phyloP scores from a whole-genome alignment of 495 filamentous ascomycete species.

The Neurospora tetrasperma region DNA sequence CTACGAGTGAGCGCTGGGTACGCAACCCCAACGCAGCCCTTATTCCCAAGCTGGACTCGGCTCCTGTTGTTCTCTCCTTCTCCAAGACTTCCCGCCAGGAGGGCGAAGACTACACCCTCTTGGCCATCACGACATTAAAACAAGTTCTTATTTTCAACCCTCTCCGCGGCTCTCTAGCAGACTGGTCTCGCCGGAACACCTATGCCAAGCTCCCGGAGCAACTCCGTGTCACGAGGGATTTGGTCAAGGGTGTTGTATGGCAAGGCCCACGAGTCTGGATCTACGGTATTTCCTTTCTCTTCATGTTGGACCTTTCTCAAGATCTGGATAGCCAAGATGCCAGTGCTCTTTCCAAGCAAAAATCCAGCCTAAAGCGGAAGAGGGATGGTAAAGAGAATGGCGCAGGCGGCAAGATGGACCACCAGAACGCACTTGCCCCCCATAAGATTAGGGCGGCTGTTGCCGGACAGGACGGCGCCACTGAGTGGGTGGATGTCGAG shows the following conservation, averaged over 20 bases:
- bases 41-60: slow-evolving; percentile 65
- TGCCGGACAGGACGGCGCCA: slow-evolving; percentile 35
- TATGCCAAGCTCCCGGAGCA: slow-evolving; percentile 59
- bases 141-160: slow-evolving; percentile 70
- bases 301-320: slow-evolving; percentile 78
- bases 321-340: slow-evolving; percentile 45
- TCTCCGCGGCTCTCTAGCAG: slow-evolving; percentile 57
- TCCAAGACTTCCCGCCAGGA: slow-evolving; percentile 13
- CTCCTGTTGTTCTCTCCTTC: slow-evolving; percentile 56
- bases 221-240: slow-evolving; percentile 60
- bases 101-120: slow-evolving; percentile 46
- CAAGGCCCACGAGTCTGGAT: slow-evolving; percentile 73
- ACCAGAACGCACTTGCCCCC: slow-evolving; percentile 28
- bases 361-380: slow-evolving; percentile 39
- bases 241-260: slow-evolving; percentile 79
- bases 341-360: slow-evolving; percentile 13
- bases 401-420: slow-evolving; percentile 50
- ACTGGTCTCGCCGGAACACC: slow-evolving; percentile 82
- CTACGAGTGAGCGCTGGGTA: slow-evolving; percentile 48
- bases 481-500: slow-evolving; percentile 27
- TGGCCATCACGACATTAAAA: slow-evolving; percentile 66
- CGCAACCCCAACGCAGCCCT: slow-evolving; percentile 54
- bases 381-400: slow-evolving; percentile 41
- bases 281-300: slow-evolving; percentile 75
- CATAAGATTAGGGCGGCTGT: slow-evolving; percentile 19